Evolutionary conservation across 176 grass and related monocot genomes (phyloP).

Genomic region (Tuctoria greenei): DNA sequence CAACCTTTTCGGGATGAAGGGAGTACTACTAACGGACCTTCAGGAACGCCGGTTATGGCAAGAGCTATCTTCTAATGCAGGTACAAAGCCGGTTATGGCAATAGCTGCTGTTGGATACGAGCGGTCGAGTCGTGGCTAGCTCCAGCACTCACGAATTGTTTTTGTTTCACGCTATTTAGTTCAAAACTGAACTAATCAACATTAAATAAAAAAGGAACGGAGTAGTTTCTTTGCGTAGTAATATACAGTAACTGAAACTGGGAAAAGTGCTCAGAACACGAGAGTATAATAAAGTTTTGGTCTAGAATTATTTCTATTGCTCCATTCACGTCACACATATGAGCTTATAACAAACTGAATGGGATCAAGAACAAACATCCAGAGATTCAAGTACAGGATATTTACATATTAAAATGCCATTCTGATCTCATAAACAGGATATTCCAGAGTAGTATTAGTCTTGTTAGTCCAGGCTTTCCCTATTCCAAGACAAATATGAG

Average conservation of each 20-base stretch:
- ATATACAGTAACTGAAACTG: too few relatives aligned
- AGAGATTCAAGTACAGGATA: slow-evolving; percentile 24
- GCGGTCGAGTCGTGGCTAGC: background rate
- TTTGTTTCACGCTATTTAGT: too few relatives aligned
- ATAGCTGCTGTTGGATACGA: too few relatives aligned
- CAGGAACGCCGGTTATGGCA: slow-evolving; percentile 77
- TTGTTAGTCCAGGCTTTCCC: slow-evolving; percentile 20
- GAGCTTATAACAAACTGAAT: slow-evolving; percentile 14
- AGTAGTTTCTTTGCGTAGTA: too few relatives aligned
- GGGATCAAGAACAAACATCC: slow-evolving; percentile 17
- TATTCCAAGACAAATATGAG: slow-evolving; percentile 86
- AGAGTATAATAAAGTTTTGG: slow-evolving; percentile 15
- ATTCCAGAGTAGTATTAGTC: slow-evolving; percentile 39
- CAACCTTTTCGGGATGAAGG: too few relatives aligned
- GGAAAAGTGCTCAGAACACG: too few relatives aligned
- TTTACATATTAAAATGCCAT: slow-evolving; percentile 22
- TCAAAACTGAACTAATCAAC: too few relatives aligned
- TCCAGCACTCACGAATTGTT: background rate
- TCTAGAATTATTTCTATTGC: background rate
- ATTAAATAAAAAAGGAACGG: too few relatives aligned
- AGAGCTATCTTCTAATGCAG: slow-evolving; percentile 93
- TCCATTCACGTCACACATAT: slow-evolving; percentile 6
- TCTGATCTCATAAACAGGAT: slow-evolving; percentile 15
- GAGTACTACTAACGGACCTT: slow-evolving; percentile 88
- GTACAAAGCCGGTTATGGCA: slow-evolving; percentile 29